Base-by-base conservation (phyloP, 345 rosid species). In the Aquilaria malaccensis region DNA sequence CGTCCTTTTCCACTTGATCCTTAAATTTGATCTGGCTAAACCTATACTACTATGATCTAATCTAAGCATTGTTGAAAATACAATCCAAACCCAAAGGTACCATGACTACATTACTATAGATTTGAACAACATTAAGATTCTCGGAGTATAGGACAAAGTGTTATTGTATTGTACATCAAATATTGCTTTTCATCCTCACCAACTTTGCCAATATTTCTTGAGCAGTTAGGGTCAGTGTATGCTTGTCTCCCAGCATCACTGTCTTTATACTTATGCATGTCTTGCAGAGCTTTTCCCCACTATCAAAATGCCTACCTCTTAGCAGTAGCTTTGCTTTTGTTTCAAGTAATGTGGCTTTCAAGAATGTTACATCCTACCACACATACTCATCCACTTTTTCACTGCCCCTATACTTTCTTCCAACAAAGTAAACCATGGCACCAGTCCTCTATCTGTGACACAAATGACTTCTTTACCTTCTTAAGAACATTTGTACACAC, bases 161-260 rank as follows among this genome's bases (percentile, higher is more conserved):
- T 22, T 22, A 22, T 22, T 22, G 22, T 22, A 22, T 22, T 22
- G 22, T 22, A 22, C 22, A 22, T 83, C 74, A 89, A 64, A 87
- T 80, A 78, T 92, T 89, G 81, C 93, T 87, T 70, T 96, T 82
- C 97, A 87, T 85, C 76, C 94, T 84, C 63, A 89, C 98, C 45
- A 89, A 70, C 69, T 85, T 89, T 45, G 94, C 87, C 14, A 89
- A 77, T 67, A 95, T 93, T 77, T 93, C 97, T 76, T 93, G 97
- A 49, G 98, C 96, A 68, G 96, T 83, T 69, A 93, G 72, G 56
- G 97, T 93, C 31, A 78, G 87, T 12, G 85, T 70, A 73, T 93
- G 91, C 76, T 78, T 87, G 63, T 93, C 94, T 11, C 96, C 96
- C 33, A 93, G 86, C 98, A 89, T 85, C 60, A 93, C 97, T 1